Conservation (phyloP, 768 basidiomycete genomes). For the Bullera alba region DNA sequence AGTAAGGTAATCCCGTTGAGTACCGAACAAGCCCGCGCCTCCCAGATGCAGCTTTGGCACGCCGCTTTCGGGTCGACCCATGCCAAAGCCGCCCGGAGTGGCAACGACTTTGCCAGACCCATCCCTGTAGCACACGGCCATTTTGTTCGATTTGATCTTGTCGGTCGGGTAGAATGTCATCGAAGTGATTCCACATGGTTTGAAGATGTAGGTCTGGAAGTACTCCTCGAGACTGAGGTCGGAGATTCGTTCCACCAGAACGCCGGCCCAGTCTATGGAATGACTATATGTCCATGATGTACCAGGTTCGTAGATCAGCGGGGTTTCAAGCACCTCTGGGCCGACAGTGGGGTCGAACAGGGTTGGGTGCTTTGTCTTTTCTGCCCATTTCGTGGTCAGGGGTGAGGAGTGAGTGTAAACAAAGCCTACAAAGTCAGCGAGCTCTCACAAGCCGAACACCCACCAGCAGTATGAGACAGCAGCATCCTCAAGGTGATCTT, state of each 20-base stretch:
- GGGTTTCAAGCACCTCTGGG: constrained; percentile 6
- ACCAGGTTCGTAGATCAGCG: constrained; percentile 33
- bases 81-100: constrained; percentile 8
- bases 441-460: too few species aligned
- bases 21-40: constrained; percentile 35
- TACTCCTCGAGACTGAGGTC: constrained; percentile 36
- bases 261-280: constrained; percentile 38
- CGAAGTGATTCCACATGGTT: constrained; percentile 33
- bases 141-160: constrained; percentile 17
- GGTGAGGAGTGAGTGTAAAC: constrained; percentile 13
- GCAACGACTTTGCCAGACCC: constrained; percentile 4
- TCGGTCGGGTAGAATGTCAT: constrained; percentile 29
- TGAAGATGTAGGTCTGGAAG: constrained; percentile 40
- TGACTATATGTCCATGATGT: constrained; percentile 30
- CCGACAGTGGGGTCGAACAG: constrained; percentile 13
- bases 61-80: constrained; percentile 13
- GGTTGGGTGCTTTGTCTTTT: constrained; percentile 7
- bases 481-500: constrained; percentile 38
- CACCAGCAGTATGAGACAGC: constrained; percentile 40
- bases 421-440: constrained; percentile 25
- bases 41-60: constrained; percentile 11
- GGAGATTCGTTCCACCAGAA: constrained; percentile 32
- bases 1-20: constrained; percentile 25
- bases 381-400: constrained; percentile 14
- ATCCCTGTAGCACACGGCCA: constrained; percentile 12